phyloP scores from a whole-genome alignment of 2,329 filamentous ascomycete species.

The Scedosporium minutisporum region DNA sequence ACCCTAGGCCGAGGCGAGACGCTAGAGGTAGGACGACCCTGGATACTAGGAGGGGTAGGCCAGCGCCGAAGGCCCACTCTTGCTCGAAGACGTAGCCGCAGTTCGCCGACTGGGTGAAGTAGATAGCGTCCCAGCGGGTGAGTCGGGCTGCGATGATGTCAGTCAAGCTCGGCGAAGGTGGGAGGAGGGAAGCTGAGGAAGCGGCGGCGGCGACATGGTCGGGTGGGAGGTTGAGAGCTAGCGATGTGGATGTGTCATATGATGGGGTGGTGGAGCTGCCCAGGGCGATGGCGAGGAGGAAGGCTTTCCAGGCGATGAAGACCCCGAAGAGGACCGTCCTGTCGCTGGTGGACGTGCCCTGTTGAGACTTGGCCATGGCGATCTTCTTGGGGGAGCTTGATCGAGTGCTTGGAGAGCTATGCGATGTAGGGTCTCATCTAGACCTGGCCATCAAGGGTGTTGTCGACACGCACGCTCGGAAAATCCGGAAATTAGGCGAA shows the following conservation, averaged over 20 bases:
- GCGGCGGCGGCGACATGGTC: constrained; percentile 27
- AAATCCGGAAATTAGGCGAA: too few relatives aligned
- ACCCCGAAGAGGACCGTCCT: constrained; percentile 18
- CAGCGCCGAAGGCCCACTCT: constrained; percentile 69
- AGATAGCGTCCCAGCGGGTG: constrained; percentile 73
- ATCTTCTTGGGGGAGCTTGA: neutral
- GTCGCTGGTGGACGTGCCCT: neutral
- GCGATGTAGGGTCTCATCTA: neutral
- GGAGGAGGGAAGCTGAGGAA: constrained; percentile 7
- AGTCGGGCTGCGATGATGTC: constrained; percentile 41
- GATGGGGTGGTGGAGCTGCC: constrained; percentile 40
- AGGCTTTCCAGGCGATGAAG: constrained; percentile 58
- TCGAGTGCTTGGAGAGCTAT: neutral
- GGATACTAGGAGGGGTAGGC: constrained; percentile 32
- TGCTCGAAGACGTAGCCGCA: constrained; percentile 67
- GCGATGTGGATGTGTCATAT: constrained; percentile 70
- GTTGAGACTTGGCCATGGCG: neutral
- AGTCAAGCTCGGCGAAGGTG: neutral
- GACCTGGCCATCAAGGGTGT: neutral
- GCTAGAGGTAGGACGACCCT: constrained; percentile 7
- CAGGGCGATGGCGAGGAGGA: constrained; percentile 54
- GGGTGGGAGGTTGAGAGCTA: constrained; percentile 28
- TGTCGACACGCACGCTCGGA: neutral
- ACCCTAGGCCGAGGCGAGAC: constrained; percentile 3
- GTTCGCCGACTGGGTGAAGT: constrained; percentile 55